Percentiles rank a stretch among this genome's conserved stretches.
Conservation (phyloP, 495 filamentous ascomycete genomes). For the Penicillium lagena region DNA sequence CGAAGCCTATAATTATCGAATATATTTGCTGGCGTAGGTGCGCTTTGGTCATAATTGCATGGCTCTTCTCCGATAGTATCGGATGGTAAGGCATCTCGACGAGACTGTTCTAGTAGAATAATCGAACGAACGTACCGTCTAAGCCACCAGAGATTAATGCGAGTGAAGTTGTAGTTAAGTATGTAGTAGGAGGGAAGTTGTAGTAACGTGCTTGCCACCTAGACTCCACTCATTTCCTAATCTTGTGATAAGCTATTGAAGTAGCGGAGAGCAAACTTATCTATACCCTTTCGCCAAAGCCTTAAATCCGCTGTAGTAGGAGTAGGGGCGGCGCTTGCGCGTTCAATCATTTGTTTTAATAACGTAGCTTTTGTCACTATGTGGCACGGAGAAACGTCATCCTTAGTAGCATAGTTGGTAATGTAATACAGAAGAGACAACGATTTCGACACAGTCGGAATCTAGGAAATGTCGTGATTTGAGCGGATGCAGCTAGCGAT, state of each 20-base stretch:
- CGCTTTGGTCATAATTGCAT: neutral
- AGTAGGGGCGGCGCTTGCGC: neutral
- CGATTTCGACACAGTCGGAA: constrained; percentile 6
- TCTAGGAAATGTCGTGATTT: constrained; percentile 13
- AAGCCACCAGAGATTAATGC: constrained; percentile 6
- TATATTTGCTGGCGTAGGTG: neutral
- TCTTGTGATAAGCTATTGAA: neutral
- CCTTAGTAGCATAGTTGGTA: constrained; percentile 14
- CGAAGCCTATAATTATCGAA: constrained; percentile 1
- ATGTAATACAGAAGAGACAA: constrained; percentile 12
- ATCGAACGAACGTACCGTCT: constrained; percentile 1
- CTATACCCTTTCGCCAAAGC: neutral
- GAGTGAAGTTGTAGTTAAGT: constrained; percentile 1
- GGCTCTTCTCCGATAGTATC: neutral
- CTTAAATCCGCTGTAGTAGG: neutral
- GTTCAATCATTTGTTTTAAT: constrained; percentile 4
- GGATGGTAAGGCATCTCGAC: neutral
- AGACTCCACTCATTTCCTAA: constrained; percentile 3
- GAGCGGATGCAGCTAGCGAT: constrained; percentile 9
- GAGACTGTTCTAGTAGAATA: neutral
- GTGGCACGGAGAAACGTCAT: constrained; percentile 6
- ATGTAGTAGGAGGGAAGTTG: constrained; percentile 5
- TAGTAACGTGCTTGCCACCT: constrained; percentile 3
- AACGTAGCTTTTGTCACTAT: constrained; percentile 3
- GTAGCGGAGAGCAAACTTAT: neutral